Evolutionary conservation across 225 moss, liverwort and hornwort genomes (phyloP), one percentile per base, ranked within the genome.

Genomic region (Straminergon stramineum): DNA sequence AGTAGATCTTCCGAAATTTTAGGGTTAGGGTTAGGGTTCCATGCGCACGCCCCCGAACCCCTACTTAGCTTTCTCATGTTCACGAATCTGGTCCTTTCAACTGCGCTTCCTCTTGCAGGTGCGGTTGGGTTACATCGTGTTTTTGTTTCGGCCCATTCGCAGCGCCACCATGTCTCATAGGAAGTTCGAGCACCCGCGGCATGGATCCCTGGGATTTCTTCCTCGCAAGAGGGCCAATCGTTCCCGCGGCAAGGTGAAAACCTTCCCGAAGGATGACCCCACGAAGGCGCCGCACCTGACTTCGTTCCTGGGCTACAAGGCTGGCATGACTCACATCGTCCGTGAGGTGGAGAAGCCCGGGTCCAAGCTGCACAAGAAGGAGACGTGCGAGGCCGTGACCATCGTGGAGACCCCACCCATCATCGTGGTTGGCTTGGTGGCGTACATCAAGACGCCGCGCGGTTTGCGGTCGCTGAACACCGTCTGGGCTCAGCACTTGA

Each of bases 261-360:
- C 97, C 37, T 97, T 97, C 61, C 96, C 96, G 23, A 85, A 73
- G 85, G 97, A 97, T 87, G 94, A 97, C 57, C 84, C 88, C 17
- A 68, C 82, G 31, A 97, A 96, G 91, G 18, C 78, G 27, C 93
- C 93, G n/a, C 92, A 93, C 84, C 88, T 97, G 85, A 96, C 97
- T 5, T 96, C 97, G 35, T 97, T 96, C 90, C 87, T 97, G 30
- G 97, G 95, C 20, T 96, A 97, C 92, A 97, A 96, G 95, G 92
- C 34, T 45, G 63, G 94, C 91, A 57, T 92, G 93, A 87, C 90
- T 87, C 86, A 96, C 96, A 34, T 91, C 52, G 89, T 96, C 32
- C 95, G 95, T 65, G 95, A 97, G 91, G 97, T 97, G 84, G 97
- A 97, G 94, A 97, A 97, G 97, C 97, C 96, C 57, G 97, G 97